Evolutionary conservation across 257 asterid genomes (phyloP).

Genomic region (Nicotiana attenuata): DNA sequence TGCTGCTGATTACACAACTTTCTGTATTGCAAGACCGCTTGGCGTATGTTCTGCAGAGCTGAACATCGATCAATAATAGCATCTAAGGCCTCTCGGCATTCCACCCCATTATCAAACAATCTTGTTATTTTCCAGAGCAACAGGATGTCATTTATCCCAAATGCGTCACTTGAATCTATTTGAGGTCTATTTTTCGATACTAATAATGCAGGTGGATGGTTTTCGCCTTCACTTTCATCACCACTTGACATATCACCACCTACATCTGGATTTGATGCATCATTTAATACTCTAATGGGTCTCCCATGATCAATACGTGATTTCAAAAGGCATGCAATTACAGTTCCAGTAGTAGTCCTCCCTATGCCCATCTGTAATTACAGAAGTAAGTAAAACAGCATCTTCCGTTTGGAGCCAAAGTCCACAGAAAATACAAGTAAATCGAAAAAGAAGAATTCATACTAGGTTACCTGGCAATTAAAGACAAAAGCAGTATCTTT

Average conservation of each 20-base stretch:
- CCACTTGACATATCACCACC: conserved; percentile 33
- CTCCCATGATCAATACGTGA: conserved; percentile 85
- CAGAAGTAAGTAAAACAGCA: conserved; percentile 8
- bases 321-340: conserved; percentile 90
- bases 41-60: conserved; percentile 92
- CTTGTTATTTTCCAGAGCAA: conserved; percentile 88
- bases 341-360: conserved; percentile 97
- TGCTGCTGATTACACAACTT: conserved; percentile 85
- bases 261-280: conserved; percentile 39
- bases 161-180: conserved; percentile 51
- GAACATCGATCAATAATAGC: conserved; percentile 91
- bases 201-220: conserved; percentile 32
- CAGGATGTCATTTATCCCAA: conserved; percentile 92
- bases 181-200: conserved; percentile 35
- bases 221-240: conserved; percentile 49
- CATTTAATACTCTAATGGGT: conserved; percentile 68
- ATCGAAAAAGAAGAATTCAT: conserved; percentile 4
- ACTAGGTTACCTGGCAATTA: conserved; percentile 75
- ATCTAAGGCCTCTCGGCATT: conserved; percentile 93
- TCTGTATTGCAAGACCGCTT: conserved; percentile 93
- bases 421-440: neutral
- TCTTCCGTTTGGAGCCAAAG: neutral
- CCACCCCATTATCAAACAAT: conserved; percentile 94
- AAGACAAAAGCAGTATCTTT: conserved; percentile 89
- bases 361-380: conserved; percentile 82